Evolutionary conservation across 208 protist species (phyloP), one percentile per base, ranked within the genome.

Genomic region (Wallacemonas collosoma): DNA sequence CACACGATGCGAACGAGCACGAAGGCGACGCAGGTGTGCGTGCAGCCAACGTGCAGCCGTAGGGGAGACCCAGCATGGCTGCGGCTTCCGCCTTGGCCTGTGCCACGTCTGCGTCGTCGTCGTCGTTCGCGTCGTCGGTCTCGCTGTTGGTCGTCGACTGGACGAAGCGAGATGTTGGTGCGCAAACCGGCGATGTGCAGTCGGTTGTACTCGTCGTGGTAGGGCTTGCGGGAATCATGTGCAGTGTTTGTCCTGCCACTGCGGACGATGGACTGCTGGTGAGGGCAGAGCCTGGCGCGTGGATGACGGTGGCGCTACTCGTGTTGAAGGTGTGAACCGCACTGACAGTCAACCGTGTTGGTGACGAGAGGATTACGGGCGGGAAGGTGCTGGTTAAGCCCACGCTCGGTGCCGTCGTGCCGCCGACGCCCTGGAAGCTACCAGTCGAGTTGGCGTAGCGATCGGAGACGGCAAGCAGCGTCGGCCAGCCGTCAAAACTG

Each of bases 401-500:
- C 26, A 26, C 26, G 26, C 26, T 26, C 26, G 26, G 26, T 26
- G 26, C 26, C 26, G 26, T 26, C 26, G n/a, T 40, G 57, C 15
- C 36, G 71, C 66, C 15, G 68, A 71, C 8, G 48, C 77, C n/a
- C 63, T 47, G 6, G 72, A 76, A 47, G 71, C 78, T 67, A 71
- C 79, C 65, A 67, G 62, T 65, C 61, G 57, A 68, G 47, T 17
- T 15, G 47, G 55, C 56, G 72, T 81, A 73, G 67, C 62, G 66
- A 67, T 96, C 89, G 53, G 92, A 72, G 54, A 94, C 83, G 1
- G 84, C 83, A 39, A 96, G 78, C 43, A 83, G 44, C 73, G 86
- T 87, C 39, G 57, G 74, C 89, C 91, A 96, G 41, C 87, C 91
- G 9, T 82, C 81, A 77, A 93, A 96, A 71, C 80, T 82, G 47